These are phyloP conservation scores for Penicillium sp. DNA, from an alignment of 2,329 filamentous ascomycete species.

Conservation along the genomic window DNA sequence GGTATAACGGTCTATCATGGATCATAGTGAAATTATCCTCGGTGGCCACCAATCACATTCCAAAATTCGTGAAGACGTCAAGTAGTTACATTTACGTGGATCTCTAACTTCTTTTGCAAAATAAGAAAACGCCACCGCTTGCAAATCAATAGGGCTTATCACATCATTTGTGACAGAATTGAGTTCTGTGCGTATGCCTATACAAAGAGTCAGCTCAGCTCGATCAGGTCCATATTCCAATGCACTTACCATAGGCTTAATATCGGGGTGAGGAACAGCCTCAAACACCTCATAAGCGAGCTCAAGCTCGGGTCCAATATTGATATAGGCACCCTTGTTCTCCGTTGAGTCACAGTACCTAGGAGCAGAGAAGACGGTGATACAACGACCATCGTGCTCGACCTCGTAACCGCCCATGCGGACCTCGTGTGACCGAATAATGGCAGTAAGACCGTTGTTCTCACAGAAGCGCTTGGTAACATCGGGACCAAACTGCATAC, in stretches of 20 bases:
- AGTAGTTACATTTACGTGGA: conserved; percentile 2
- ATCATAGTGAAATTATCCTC: neutral
- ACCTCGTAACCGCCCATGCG: conserved; percentile 99
- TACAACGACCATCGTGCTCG: conserved; percentile 92
- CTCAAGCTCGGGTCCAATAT: conserved; percentile 88
- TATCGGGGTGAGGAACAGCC: conserved; percentile 91
- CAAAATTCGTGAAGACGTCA: neutral
- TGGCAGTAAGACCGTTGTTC: conserved; percentile 87
- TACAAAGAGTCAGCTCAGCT: neutral
- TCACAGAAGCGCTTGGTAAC: conserved; percentile 97
- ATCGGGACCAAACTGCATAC: conserved; percentile 94
- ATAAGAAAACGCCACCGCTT: conserved; percentile 26
- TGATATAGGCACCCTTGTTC: conserved; percentile 98
- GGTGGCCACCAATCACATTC: neutral
- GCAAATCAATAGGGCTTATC: conserved; percentile 31
- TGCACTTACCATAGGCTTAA: conserved; percentile 75
- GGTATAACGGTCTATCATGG: neutral
- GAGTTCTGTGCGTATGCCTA: conserved; percentile 84
- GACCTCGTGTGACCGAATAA: conserved; percentile 97
- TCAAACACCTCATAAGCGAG: conserved; percentile 92
- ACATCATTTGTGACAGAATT: conserved; percentile 72
- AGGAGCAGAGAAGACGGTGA: conserved; percentile 97
- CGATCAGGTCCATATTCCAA: neutral
- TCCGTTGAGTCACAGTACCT: conserved; percentile 98
- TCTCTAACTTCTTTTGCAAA: conserved; percentile 21